Evolutionary conservation across 768 basidiomycete genomes (phyloP).

Genomic region (Suillus cothurnatus): DNA sequence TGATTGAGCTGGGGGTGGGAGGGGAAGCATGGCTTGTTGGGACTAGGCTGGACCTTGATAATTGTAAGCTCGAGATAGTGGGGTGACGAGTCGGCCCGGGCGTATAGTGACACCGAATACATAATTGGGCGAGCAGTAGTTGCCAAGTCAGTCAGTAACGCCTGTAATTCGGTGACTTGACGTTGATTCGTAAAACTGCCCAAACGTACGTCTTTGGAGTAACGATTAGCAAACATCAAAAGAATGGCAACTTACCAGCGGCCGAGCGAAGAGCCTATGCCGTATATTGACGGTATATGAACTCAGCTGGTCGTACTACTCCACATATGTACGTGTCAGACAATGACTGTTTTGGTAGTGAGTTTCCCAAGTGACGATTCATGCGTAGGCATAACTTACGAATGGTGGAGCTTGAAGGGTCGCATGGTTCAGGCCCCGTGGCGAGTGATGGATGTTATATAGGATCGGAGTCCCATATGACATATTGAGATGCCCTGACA

Average conservation of each 20-base stretch:
- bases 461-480: not conserved
- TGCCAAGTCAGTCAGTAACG: not conserved
- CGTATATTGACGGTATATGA: not conserved
- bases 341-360: not conserved
- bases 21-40: not conserved
- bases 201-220: not conserved
- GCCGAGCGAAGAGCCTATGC: not conserved
- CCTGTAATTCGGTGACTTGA: not conserved
- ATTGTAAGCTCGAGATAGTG: not conserved
- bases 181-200: not conserved
- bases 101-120: not conserved
- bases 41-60: not conserved
- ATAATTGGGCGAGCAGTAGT: not conserved
- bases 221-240: not conserved
- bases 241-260: not conserved
- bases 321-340: slow-evolving; percentile 1
- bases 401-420: not conserved
- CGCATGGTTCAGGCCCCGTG: slow-evolving; percentile 4
- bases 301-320: slow-evolving; percentile 3
- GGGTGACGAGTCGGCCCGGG: not conserved
- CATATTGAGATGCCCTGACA: not conserved
- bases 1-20: not conserved
- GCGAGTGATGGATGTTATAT: not conserved
- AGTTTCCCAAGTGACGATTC: not conserved
- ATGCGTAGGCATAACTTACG: not conserved